Base-by-base conservation (phyloP, 331 rosid genomes). In the Quercus phellos region DNA sequence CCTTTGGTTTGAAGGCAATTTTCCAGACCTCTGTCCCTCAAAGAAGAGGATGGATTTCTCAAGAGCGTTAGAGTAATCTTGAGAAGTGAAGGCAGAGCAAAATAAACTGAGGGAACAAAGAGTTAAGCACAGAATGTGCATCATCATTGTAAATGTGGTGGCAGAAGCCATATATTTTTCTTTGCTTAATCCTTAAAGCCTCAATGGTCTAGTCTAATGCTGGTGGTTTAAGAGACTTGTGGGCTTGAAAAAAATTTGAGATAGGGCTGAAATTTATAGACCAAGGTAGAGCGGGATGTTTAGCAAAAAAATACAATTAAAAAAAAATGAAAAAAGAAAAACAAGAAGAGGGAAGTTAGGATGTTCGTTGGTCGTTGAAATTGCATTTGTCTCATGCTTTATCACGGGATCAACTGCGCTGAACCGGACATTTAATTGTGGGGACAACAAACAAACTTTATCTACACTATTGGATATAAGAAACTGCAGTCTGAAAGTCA, bases 1-100 rank as follows among this genome's bases (percentile, higher is more conserved):
- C 8, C 78, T 78, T 81, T 94, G 98, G 80, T 81, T 78, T 1
- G 94, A 78, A 8, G 98, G 96, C 59, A 94, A 76, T 76, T 76
- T 85, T 55, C 97, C 97, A 0, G 98, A 94, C 4, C 98, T 78
- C 79, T 94, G 98, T 0, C 98, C 97, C 80, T 94, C 94, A 42
- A 90, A 94, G 87, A 94, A 94, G 77, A 92, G 93, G 79, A 94
- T 90, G 73, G 97, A 92, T 70, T 94, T 90, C 38, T 80, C 84
- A 50, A 92, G 96, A 70, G 98, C 97, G 4, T 85, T 84, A 0
- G 80, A 53, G 82, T 94, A 92, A 2, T 94, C 88, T 73, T 78
- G 78, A 21, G 88, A 34, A 68, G 94, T 89, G 88, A 94, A 94
- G 30, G 84, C 90, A 53, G 64, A 73, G 84, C 79, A 70, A 63